Evolutionary conservation across 345 rosid species (phyloP).

Genomic region (Mangifera indica): DNA sequence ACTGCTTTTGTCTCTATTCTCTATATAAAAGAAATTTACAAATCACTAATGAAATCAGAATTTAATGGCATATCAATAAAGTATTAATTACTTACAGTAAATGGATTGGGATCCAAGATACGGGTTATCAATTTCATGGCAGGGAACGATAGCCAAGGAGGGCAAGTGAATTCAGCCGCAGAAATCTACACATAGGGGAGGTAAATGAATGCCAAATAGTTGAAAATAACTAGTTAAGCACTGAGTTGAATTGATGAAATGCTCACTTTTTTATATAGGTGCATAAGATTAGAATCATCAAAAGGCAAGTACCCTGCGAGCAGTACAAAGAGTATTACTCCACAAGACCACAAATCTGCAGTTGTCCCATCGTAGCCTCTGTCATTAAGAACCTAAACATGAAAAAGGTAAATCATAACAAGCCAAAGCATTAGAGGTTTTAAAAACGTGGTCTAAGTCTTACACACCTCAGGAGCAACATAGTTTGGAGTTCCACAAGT

Average conservation of each 20-base stretch:
- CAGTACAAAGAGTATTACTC: conserved; percentile 92
- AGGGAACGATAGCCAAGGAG: conserved; percentile 87
- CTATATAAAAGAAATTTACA: background rate
- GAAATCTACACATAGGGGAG: conserved; percentile 55
- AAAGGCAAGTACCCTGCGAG: conserved; percentile 99
- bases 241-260: conserved; percentile 23
- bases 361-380: conserved; percentile 96
- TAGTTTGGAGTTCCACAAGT: conserved; percentile 98
- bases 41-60: conserved; percentile 4
- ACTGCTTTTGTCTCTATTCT: background rate
- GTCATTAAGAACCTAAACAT: conserved; percentile 83
- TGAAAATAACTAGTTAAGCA: conserved; percentile 15
- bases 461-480: conserved; percentile 90
- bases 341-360: conserved; percentile 98
- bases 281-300: conserved; percentile 93
- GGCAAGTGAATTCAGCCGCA: conserved; percentile 88
- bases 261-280: conserved; percentile 94
- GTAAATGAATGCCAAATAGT: conserved; percentile 20
- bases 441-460: background rate
- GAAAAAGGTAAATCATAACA: conserved; percentile 8
- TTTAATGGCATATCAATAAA: conserved; percentile 9
- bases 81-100: conserved; percentile 63
- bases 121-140: conserved; percentile 85
- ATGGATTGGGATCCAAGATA: conserved; percentile 88
- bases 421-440: conserved; percentile 1